Evolutionary conservation across 306 rosid genomes (phyloP), one percentile per base, ranked within the genome.

Genomic region (Geum urbanum): DNA sequence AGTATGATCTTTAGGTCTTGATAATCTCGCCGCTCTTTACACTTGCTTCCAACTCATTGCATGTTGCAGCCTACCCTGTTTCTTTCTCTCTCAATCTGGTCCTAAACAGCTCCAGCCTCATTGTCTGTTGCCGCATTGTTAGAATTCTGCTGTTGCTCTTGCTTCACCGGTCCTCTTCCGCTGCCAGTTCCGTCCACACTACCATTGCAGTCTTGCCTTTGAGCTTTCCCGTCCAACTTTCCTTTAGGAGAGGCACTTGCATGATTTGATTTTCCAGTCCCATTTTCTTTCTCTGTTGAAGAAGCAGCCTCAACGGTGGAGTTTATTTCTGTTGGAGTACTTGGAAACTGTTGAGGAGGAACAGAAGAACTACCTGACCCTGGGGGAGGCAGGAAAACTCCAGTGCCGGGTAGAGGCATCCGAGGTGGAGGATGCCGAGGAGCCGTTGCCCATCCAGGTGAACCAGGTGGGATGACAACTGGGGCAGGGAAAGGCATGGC

Each of bases 361-460:
- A 83, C 60, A 46, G 89, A 74, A 65, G 96, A 70, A 74, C 77
- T 90, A 54, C 83, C 86, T 0, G 97, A 85, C 14, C 96, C 95
- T 3, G 96, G 87, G 50, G 98, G 97, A 72, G 98, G 98, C 37
- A 94, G 89, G 83, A 94, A 94, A 64, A 94, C 98, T 74, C 98
- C 98, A 0, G 98, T 94, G 43, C 99, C 99, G 0, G 99, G 92
- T 15, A 72, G 80, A 16, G 78, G 86, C 68, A 90, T 63, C 74
- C 91, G 81, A 24, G 97, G 94, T 18, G 94, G 81, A 48, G 97
- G 96, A 40, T 92, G 98, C 84, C 88, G 84, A 24, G 92, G 96
- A 63, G 94, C 88, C 5, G 90, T 64, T 14, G 89, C 46, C 98
- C 98, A 92, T 72, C 87, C 87, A 0, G 88, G 14, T 4, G 96